Evolutionary conservation across 2,329 filamentous ascomycete genomes (phyloP), one percentile per base, ranked within the genome.

Genomic region (Amphichorda felina): DNA sequence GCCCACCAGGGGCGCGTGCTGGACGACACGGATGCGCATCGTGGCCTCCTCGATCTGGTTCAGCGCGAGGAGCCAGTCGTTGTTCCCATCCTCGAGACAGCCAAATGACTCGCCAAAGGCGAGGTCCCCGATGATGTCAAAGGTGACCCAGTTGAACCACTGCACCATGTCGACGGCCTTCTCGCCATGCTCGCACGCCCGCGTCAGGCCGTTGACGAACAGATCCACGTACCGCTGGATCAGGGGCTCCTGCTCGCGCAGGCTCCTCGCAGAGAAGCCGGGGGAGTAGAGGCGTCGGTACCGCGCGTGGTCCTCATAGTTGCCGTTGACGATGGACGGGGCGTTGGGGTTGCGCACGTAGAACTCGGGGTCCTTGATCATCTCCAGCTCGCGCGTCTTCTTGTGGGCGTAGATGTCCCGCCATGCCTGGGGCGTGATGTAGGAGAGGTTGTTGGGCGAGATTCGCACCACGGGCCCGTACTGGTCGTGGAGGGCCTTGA

Each of bases 331-430:
- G 7, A 31, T 17, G 5, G 13, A 31, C 16, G 7, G 16, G 13
- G 16, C 29, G 29, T 17, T 31, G 4, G 7, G 13, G 29, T 17
- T 31, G 29, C 16, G 16, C 9, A 14, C 13, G 29, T 17, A n/a
- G 13, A 17, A n/a, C 29, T 14, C 16, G 29, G 29, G 13, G 4
- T 16, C 13, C 16, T 34, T 25, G n/a, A n/a, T n/a, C n/a, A n/a
- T n/a, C n/a, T n/a, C n/a, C n/a, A n/a, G n/a, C n/a, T n/a, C n/a
- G n/a, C n/a, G n/a, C n/a, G n/a, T n/a, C n/a, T n/a, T n/a, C n/a
- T n/a, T n/a, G 32, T 34, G 41, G n/a, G 50, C 53, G 34, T 61
- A 61, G 15, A 63, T 62, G n/a, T 57, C 53, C 34, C 52, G 53
- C 52, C 52, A 60, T 3, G 52, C 53, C 6, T 49, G 34, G 2